Evolutionary conservation across 2,329 filamentous ascomycete species (phyloP), one percentile per base, ranked within the genome.

Genomic region (Venturia nashicola): DNA sequence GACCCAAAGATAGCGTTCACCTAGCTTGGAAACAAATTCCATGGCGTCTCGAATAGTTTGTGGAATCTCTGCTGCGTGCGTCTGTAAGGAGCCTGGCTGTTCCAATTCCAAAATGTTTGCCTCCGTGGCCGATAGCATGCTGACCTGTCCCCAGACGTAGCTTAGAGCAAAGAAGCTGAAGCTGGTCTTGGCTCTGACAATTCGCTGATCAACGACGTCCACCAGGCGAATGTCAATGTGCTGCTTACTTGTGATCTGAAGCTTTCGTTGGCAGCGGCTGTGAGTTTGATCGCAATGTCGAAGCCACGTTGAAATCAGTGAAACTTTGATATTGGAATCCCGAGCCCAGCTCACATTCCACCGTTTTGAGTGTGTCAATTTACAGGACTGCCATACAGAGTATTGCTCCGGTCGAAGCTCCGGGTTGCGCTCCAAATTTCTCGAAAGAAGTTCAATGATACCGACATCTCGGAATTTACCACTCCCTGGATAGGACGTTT

Each of bases 1-100:
- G 4, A 68, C 64, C 67, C 67, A 68, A 14, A 68, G 51, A 55
- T 67, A 68, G 16, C 54, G 40, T 14, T 63, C 18, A 5, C 54
- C 60, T 3, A 67, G 39, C 6, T 32, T 27, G 27, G 14, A 42
- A 23, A 62, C 61, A 8, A 68, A 16, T 16, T 27, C 27, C 9
- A 67, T 62, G 3, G 67, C 66, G 32, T 68, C 62, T n/a, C n/a
- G 20, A 23, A 63, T 34, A 27, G 60, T 62, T 11, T 40, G 32
- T 23, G 57, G 57, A 5, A 60, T 39, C 2, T 39, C 12, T 14
- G 32, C n/a, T 36, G 34, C 16, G 34, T 32, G 23, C 8, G 23
- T 6, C 6, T 23, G 14, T 16, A 57, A 57, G 12, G 23, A 16
- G 14, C n/a, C n/a, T 32, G 51, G 51, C 32, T 23, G 36, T 23